These are phyloP conservation scores for Metschnikowia cerradonensis DNA, from an alignment of 805 yeast species.

Conservation along the genomic window DNA sequence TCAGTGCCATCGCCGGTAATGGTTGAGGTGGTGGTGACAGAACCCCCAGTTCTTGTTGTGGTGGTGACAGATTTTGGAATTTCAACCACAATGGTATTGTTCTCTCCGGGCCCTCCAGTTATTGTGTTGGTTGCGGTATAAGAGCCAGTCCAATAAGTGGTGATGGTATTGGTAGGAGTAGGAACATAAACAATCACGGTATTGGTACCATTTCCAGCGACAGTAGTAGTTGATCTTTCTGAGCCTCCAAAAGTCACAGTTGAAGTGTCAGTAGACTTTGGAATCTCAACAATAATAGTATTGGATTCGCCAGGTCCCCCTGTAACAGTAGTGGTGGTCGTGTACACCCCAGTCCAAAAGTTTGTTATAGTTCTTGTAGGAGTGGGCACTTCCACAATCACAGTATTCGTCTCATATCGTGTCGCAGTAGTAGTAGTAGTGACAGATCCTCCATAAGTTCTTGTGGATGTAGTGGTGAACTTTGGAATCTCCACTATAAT, in stretches of 20 bases:
- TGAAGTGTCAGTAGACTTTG: background rate
- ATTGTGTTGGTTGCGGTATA: too few relatives aligned
- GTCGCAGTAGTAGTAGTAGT: conserved; percentile 7
- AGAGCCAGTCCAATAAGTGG: background rate
- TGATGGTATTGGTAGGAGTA: background rate
- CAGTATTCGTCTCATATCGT: background rate
- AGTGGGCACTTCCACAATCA: conserved; percentile 16
- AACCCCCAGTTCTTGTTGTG: too few relatives aligned
- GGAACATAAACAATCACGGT: background rate
- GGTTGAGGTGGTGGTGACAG: background rate
- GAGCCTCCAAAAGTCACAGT: conserved; percentile 10
- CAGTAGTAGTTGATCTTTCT: background rate
- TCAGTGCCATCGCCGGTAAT: conserved; percentile 11
- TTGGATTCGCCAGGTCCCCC: background rate
- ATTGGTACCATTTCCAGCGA: background rate
- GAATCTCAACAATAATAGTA: conserved; percentile 7
- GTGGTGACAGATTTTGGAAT: too few relatives aligned
- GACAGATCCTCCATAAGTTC: conserved; percentile 9
- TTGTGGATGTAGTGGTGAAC: background rate
- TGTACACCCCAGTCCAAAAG: background rate
- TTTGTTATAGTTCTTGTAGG: background rate
- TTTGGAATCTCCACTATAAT: conserved; percentile 13
- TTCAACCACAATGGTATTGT: too few relatives aligned
- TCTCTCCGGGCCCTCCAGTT: too few relatives aligned
- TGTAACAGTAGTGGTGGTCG: background rate